Evolutionary conservation across 176 grass and related monocot genomes (phyloP), one percentile per base, ranked within the genome.

Genomic region (Calamus simplicifolius): DNA sequence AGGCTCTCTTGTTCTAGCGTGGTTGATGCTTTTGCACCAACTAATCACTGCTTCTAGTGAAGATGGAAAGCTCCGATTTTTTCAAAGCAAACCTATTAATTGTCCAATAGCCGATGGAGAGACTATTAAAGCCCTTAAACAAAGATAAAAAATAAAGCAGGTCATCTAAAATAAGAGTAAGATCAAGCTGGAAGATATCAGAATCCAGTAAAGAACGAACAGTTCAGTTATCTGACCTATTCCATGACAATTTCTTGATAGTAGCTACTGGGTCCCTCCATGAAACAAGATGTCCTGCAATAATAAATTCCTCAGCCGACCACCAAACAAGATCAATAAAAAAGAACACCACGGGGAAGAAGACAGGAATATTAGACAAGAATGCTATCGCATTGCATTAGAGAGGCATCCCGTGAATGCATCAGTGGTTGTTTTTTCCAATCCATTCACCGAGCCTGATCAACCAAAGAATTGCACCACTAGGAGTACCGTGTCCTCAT

Each of bases 201-300:
- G 4, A 7, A 31, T n/a, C 29, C 5, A 63, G 59, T 35, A 61
- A 73, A 27, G 21, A 62, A 49, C 28, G 35, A 56, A 26, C 65
- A 49, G 16, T 67, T 59, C 21, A 18, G 10, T 19, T 51, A 51
- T 56, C 25, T 5, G 63, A 49, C 62, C 25, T 1, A 19, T 59
- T 54, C 52, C 25, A 26, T 35, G 18, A 31, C 4, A 31, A 31
- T 23, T 23, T 23, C 29, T 31, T 31, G 29, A 31, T 6, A 31
- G 29, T 7, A 6, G 4, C 29, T 1, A 5, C 29, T 6, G 29
- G 26, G 18, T 70, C 75, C n/a, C 58, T 59, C 62, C 54, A 89
- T 84, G 85, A 81, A 62, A 68, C 70, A 70, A 76, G 74, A 89
- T 89, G 90, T 35, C 80, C 51, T 69, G 85, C 73, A 74, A 85